A percentile compares a stretch with the other conserved stretches of the same genome.
These are phyloP conservation scores for Apiotrichum porosum DNA, from an alignment of 1,284 basidiomycete genomes.

Conservation along the genomic window DNA sequence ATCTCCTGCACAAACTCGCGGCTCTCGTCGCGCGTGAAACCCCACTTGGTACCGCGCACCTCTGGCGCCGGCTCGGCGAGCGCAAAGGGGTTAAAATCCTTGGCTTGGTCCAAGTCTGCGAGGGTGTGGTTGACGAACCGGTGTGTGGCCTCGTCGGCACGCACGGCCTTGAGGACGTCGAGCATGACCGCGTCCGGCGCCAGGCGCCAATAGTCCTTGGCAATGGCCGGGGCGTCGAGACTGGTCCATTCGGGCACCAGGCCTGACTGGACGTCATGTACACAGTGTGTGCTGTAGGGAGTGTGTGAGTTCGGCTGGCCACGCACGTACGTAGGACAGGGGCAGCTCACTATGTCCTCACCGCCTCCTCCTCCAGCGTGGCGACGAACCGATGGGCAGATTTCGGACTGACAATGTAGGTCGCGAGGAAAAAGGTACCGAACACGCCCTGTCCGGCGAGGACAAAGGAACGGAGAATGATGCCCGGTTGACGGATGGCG, in stretches of 20 bases:
- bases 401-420: constrained; percentile 77
- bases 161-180: constrained; percentile 83
- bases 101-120: constrained; percentile 68
- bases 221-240: constrained; percentile 75
- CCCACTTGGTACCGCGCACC: constrained; percentile 66
- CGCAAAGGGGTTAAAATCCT: constrained; percentile 86
- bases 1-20: constrained; percentile 50
- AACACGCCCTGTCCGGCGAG: constrained; percentile 81
- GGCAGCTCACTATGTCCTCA: no score
- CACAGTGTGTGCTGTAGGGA: constrained; percentile 76
- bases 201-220: constrained; percentile 91
- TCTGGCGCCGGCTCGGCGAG: constrained; percentile 78
- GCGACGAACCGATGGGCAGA: no score
- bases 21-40: constrained; percentile 70
- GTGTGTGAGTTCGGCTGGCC: no score
- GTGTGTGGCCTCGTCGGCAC: constrained; percentile 88
- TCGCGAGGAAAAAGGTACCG: constrained; percentile 84
- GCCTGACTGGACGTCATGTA: constrained; percentile 75
- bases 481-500: constrained; percentile 70
- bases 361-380: no score
- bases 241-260: constrained; percentile 75
- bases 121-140: constrained; percentile 89
- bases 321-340: constrained; percentile 79
- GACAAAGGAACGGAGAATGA: constrained; percentile 72
- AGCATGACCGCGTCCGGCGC: constrained; percentile 65